Conservation (phyloP, 371 early-diverging fungal genomes). For the Scutellospora calospora region DNA sequence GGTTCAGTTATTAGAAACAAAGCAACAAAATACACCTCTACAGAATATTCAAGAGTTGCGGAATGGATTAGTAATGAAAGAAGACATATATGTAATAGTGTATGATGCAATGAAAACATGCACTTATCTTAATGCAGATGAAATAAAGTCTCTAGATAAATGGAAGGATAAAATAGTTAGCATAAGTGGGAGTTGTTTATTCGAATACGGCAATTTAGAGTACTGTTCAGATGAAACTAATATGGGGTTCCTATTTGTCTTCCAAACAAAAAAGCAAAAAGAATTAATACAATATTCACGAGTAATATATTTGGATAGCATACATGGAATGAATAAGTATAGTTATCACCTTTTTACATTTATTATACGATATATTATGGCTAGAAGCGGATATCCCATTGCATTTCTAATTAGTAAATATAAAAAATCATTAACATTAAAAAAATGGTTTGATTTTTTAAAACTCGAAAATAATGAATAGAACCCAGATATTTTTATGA, state of each 20-base stretch:
- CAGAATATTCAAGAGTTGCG: background rate
- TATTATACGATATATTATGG: background rate
- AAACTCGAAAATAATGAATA: background rate
- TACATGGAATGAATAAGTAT: background rate
- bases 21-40: too few species aligned
- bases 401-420: background rate
- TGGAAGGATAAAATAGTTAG: background rate
- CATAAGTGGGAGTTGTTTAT: background rate
- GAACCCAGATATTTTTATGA: background rate
- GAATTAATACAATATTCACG: background rate
- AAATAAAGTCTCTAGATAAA: background rate
- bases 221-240: background rate
- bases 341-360: background rate
- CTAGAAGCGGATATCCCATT: background rate
- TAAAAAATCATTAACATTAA: background rate
- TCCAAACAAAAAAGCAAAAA: background rate
- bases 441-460: background rate
- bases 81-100: background rate
- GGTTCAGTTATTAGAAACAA: background rate
- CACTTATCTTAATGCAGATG: background rate
- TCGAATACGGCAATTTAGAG: background rate
- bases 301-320: background rate
- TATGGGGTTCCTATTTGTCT: background rate
- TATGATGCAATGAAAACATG: background rate
- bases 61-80: constrained; percentile 1